Evolutionary conservation across 2,329 filamentous ascomycete species (phyloP).

Genomic region (Pseudocercospora fuligena): DNA sequence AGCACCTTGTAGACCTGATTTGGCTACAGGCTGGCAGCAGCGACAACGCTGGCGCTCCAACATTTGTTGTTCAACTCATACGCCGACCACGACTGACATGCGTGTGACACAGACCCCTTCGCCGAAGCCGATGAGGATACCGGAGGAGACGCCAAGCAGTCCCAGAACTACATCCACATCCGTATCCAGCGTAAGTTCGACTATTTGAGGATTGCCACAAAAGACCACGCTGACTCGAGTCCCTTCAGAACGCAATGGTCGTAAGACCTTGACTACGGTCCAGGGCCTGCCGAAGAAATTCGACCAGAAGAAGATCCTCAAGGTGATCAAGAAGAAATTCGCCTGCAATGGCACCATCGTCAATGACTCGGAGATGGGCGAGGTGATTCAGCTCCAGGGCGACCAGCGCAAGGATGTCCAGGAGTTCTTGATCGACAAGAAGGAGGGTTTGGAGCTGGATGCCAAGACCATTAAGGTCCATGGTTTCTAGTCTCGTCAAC

Average conservation of each 20-base stretch:
- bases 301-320: constrained; percentile 99
- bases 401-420: constrained; percentile 99
- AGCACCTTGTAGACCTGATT: neutral
- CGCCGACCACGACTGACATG: constrained; percentile 18
- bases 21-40: neutral
- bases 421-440: constrained; percentile 96
- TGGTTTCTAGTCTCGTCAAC: constrained; percentile 37
- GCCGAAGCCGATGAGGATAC: constrained; percentile 99
- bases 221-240: constrained; percentile 37
- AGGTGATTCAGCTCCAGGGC: constrained; percentile 99
- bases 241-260: constrained; percentile 94
- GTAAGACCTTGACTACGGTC: constrained; percentile 99
- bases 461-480: constrained; percentile 93
- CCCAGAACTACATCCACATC: constrained; percentile 99
- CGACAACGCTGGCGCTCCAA: neutral
- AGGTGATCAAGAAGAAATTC: constrained; percentile 99
- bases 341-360: constrained; percentile 99
- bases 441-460: constrained; percentile 91
- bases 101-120: constrained; percentile 81
- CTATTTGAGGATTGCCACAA: no score
- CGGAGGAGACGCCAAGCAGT: constrained; percentile 92
- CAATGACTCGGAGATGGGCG: constrained; percentile 92
- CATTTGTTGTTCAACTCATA: neutral
- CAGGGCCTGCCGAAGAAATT: constrained; percentile 99
- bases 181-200: constrained; percentile 82